Evolutionary conservation across 805 yeast genomes (phyloP).

Genomic region (Gaillardinia entomophila): DNA sequence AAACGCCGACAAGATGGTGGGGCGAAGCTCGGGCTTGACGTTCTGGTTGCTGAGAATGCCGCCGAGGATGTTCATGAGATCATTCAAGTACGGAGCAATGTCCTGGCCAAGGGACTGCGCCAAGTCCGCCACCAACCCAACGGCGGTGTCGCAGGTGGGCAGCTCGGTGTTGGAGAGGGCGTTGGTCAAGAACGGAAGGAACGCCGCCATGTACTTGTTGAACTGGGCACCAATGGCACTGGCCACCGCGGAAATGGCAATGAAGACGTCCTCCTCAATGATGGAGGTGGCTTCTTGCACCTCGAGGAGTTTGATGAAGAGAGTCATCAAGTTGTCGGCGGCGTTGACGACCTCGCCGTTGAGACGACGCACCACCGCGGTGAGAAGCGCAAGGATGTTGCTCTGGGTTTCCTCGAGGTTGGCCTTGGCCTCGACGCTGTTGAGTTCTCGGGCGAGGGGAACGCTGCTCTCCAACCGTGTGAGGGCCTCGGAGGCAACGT

Average conservation of each 20-base stretch:
- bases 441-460: conserved; percentile 27
- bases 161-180: conserved; percentile 82
- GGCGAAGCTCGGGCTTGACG: conserved; percentile 77
- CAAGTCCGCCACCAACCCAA: conserved; percentile 92
- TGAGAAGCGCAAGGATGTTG: conserved; percentile 69
- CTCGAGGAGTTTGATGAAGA: conserved; percentile 65
- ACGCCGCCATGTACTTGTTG: conserved; percentile 69
- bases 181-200: conserved; percentile 73
- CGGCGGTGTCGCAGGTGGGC: conserved; percentile 81
- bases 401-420: conserved; percentile 86
- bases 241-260: conserved; percentile 87
- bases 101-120: conserved; percentile 78
- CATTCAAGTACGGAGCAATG: conserved; percentile 69
- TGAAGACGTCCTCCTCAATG: conserved; percentile 91
- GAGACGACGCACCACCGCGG: conserved; percentile 79
- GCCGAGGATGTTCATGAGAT: conserved; percentile 80
- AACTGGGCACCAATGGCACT: conserved; percentile 70
- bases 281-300: conserved; percentile 61
- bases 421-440: conserved; percentile 63
- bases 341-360: conserved; percentile 59
- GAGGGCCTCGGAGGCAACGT: conserved; percentile 70
- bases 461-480: conserved; percentile 68
- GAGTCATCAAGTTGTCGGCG: conserved; percentile 78
- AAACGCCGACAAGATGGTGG: conserved; percentile 83
- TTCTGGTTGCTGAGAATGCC: conserved; percentile 59